Evolutionary conservation across 257 asterid genomes (phyloP), one percentile per base, ranked within the genome.

Genomic region (Fraxinus excelsior): DNA sequence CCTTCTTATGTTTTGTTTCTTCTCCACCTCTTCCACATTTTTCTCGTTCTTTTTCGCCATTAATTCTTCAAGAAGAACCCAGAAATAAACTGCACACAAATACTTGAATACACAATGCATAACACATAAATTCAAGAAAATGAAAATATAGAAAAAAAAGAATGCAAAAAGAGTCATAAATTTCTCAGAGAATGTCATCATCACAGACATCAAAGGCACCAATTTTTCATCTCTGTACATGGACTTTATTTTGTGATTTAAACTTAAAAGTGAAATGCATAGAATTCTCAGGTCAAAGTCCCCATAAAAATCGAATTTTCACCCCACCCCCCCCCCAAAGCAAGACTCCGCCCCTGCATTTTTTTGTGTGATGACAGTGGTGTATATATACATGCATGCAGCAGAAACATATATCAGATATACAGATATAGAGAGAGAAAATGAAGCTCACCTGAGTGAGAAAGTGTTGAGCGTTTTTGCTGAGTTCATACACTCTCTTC

Each of bases 1-100:
- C 72, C 32, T 40, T 81, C 92, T 87, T 29, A 86, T 81, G 74
- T 77, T 79, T 79, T 74, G 83, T 72, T 64, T 75, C 73, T 32
- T 80, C 82, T 60, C 62, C 8, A 19, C 71, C 71, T 31, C 75
- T 28, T 56, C 75, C 69, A 66, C 76, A 75, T 73, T 67, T 32
- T 73, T 74, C 53, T 81, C 89, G 76, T 75, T 76, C 76, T 71
- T 80, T 66, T 84, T 76, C 80, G 77, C 90, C 91, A 78, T 80
- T 79, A 66, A 46, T 46, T 46, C 65, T 77, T 81, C 76, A 70
- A 80, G 26, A 64, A 67, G 28, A 69, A 53, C 53, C 72, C 72
- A 74, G 18, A 62, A 78, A 62, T 11, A 23, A 71, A 42, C 69
- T 67, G 56, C 74, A 51, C 73, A 65, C 66, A 10, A 80, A 64